A percentile compares a stretch with the other conserved stretches of the same genome.
These are phyloP conservation scores for Saturnispora mendoncae DNA, from an alignment of 805 yeast species.

Conservation along the genomic window DNA sequence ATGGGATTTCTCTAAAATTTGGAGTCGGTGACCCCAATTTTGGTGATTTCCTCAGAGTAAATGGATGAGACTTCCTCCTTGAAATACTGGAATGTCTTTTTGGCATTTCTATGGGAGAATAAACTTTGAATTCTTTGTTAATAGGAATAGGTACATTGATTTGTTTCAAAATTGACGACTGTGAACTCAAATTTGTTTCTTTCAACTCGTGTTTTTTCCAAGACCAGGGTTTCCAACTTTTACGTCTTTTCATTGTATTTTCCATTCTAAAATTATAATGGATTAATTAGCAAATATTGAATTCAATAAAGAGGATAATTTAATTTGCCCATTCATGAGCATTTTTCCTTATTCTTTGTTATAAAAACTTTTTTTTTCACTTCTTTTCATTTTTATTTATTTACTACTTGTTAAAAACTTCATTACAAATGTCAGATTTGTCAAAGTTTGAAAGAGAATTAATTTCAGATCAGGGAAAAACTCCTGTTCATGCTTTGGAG, in stretches of 20 bases:
- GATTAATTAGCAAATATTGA: too few species aligned
- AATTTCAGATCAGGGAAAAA: neutral
- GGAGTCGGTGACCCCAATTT: conserved; percentile 3
- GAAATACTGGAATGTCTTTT: neutral
- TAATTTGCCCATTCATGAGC: too few species aligned
- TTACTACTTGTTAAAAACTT: neutral
- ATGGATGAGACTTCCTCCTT: neutral
- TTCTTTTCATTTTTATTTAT: neutral
- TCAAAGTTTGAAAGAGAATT: conserved; percentile 7
- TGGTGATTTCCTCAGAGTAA: too few species aligned
- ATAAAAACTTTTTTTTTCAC: too few species aligned
- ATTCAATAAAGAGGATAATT: too few species aligned
- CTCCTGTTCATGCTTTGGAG: neutral
- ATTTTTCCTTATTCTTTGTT: too few species aligned
- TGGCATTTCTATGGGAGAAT: neutral
- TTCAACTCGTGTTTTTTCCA: neutral
- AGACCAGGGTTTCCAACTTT: neutral
- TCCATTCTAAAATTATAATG: too few species aligned
- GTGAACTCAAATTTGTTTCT: neutral
- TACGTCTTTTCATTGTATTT: neutral
- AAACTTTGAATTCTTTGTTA: too few species aligned
- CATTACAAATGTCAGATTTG: conserved; percentile 4
- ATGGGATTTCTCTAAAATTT: neutral
- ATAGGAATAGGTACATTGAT: neutral
- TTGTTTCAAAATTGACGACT: neutral